These are phyloP conservation scores for Chalciporus pseudorubinellus DNA, from an alignment of 768 basidiomycete genomes.

Conservation along the genomic window DNA sequence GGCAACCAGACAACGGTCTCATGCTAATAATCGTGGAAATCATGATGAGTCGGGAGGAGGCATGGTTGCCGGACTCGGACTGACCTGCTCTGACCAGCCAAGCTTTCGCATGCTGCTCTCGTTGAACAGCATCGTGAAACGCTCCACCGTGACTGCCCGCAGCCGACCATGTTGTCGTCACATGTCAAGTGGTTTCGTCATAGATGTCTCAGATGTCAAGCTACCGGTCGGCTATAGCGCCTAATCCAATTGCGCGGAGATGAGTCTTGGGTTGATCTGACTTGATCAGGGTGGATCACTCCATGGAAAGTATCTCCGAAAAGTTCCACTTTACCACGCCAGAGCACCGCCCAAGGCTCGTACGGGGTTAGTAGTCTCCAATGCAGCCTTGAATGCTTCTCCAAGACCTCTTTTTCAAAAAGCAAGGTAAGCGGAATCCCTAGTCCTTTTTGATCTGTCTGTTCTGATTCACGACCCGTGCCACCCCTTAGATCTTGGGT, in stretches of 20 bases:
- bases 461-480: slow-evolving; percentile 6
- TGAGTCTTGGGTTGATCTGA: background rate
- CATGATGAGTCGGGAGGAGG: too few relatives aligned
- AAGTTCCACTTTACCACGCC: slow-evolving; percentile 16
- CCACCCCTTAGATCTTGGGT: background rate
- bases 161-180: too few relatives aligned
- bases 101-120: too few relatives aligned
- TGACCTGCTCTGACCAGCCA: too few relatives aligned
- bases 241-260: background rate
- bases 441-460: background rate
- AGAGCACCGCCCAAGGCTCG: background rate
- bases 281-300: too few relatives aligned
- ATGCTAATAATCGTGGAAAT: too few relatives aligned
- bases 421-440: slow-evolving; percentile 7
- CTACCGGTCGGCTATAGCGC: background rate
- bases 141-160: too few relatives aligned
- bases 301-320: background rate
- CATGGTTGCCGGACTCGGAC: too few relatives aligned
- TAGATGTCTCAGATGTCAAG: too few relatives aligned
- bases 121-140: too few relatives aligned
- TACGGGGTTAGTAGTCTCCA: background rate
- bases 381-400: slow-evolving; percentile 3
- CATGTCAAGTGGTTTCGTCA: too few relatives aligned
- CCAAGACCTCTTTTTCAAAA: slow-evolving; percentile 1
- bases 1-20: too few relatives aligned